Evolutionary conservation across 768 basidiomycete species (phyloP).

Genomic region (Calocybe indica): DNA sequence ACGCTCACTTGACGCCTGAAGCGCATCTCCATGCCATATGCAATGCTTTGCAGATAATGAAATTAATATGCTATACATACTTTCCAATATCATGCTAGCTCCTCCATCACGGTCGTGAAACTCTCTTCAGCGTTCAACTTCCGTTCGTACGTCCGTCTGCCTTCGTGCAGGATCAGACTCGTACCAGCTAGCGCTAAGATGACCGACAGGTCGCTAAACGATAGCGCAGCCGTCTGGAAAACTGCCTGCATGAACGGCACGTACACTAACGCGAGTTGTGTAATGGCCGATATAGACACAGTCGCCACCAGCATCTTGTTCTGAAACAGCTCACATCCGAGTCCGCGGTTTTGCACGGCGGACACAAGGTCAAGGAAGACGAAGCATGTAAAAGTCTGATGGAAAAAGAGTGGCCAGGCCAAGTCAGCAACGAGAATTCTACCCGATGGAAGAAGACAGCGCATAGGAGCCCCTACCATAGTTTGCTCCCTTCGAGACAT

Average conservation of each 20-base stretch:
- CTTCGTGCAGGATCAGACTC: slow-evolving; percentile 73
- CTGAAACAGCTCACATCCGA: slow-evolving; percentile 75
- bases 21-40: too few species aligned
- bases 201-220: slow-evolving; percentile 58
- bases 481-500: slow-evolving; percentile 90
- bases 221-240: slow-evolving; percentile 89
- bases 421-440: not conserved
- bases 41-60: not conserved
- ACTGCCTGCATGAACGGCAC: slow-evolving; percentile 86
- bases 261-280: slow-evolving; percentile 84
- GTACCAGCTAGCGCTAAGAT: slow-evolving; percentile 62
- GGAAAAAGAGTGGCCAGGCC: slow-evolving; percentile 5
- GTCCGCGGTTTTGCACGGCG: slow-evolving; percentile 89
- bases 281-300: slow-evolving; percentile 79
- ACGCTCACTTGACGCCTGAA: too few species aligned
- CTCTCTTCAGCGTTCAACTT: slow-evolving; percentile 47
- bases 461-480: slow-evolving; percentile 57
- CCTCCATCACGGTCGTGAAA: slow-evolving; percentile 46
- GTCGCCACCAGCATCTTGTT: slow-evolving; percentile 91
- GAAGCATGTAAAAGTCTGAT: slow-evolving; percentile 92
- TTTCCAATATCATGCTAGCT: slow-evolving; percentile 41
- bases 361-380: slow-evolving; percentile 96
- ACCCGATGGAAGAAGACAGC: not conserved
- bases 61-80: not conserved
- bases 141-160: slow-evolving; percentile 72